Evolutionary conservation across 495 filamentous ascomycete species (phyloP), one percentile per base, ranked within the genome.

Genomic region (Aspergillus sparsus): DNA sequence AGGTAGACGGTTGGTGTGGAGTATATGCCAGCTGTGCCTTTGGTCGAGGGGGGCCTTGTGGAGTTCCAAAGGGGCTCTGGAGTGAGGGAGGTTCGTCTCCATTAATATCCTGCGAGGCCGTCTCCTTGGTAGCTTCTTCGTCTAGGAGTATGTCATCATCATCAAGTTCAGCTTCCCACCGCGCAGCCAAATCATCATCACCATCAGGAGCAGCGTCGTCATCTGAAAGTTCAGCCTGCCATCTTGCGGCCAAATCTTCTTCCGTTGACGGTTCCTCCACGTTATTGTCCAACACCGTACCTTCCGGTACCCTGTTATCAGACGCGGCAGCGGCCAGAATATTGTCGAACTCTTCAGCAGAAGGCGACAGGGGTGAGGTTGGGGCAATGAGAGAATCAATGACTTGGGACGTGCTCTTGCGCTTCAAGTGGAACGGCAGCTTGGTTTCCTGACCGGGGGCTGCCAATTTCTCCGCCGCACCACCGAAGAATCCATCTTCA

Each of bases 111-210:
- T 68, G 69, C n/a, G 55, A 45, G n/a, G 35, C 31, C 32, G 54
- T 35, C 21, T 58, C 62, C 50, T 69, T 36, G 63, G 77, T 3
- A 62, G 62, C 54, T 75, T 80, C 84, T 6, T 86, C 82, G 47
- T 89, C 89, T 49, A 88, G 82, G 44, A 92, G 73, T 18, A 91
- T 78, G 55, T 93, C 90, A 61, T 94, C 92, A 42, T 85, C 88
- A 35, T 75, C 89, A 63, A 97, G 79, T 59, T 89, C 89, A 45
- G 87, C 90, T 64, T 91, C 79, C 94, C 94, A 97, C 62, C 87
- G 84, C 2, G 88, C 89, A 49, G 89, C 87, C 7, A 94, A 72
- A 63, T 94, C 88, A 46, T 21, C 8, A n/a, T 47, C 15, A 47
- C 18, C 15, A 47, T 47, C 66, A 37, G 61, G 49, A 31, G 63